phyloP scores from a whole-genome alignment of 2,329 filamentous ascomycete genomes.

The Fusarium multiceps region DNA sequence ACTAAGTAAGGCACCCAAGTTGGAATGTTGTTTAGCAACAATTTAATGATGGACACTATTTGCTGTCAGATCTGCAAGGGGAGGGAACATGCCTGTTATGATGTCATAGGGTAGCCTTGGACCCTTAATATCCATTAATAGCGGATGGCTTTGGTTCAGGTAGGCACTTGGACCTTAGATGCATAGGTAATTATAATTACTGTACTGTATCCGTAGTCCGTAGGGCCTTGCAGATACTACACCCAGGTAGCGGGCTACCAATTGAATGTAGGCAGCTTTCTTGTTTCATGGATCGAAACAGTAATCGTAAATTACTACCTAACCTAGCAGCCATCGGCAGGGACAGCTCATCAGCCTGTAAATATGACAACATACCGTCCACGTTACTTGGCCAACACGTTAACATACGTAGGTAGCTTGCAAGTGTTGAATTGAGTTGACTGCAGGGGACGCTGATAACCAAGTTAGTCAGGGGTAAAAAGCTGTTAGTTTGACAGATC shows the following conservation, averaged over 20 bases:
- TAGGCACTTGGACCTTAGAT: conserved; percentile 2
- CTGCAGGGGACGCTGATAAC: background rate
- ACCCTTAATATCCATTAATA: background rate
- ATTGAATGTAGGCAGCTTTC: background rate
- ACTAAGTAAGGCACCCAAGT: background rate
- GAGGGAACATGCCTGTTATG: background rate
- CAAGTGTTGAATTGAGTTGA: background rate
- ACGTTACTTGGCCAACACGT: conserved; percentile 24
- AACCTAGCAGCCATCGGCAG: background rate
- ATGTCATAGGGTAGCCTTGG: conserved; percentile 8
- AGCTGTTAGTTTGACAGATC: background rate
- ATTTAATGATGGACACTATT: background rate
- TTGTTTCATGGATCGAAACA: background rate
- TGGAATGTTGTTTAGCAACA: background rate
- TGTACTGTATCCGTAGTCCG: background rate
- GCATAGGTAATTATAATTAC: background rate
- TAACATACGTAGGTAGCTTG: background rate
- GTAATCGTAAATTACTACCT: background rate
- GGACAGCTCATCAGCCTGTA: background rate
- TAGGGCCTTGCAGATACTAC: background rate
- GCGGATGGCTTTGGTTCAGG: background rate
- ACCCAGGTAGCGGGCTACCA: background rate
- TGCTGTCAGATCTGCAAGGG: background rate
- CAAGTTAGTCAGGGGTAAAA: conserved; percentile 18
- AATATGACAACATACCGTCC: background rate